Conservation (phyloP, 2,329 filamentous ascomycete genomes). For the Colletotrichum tanaceti region DNA sequence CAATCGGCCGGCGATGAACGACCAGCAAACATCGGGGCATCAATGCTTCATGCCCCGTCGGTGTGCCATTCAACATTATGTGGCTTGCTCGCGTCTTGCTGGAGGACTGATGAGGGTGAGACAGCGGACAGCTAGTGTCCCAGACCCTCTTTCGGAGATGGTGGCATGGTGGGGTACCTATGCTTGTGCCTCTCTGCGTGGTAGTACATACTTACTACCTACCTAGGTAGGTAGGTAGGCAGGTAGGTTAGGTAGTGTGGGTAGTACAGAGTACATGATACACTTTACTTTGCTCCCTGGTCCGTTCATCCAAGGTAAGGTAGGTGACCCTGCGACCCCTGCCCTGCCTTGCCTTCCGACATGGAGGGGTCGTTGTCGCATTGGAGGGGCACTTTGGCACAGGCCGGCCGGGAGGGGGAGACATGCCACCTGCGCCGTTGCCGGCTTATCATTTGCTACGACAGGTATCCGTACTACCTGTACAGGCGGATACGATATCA, state of each 20-base stretch:
- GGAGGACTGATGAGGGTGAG: constrained; percentile 19
- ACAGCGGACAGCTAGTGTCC: constrained; percentile 29
- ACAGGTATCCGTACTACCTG: constrained; percentile 3
- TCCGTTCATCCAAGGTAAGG: constrained; percentile 22
- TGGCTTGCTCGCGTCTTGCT: constrained; percentile 13
- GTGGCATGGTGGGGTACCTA: constrained; percentile 42
- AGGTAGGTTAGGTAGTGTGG: too few relatives aligned
- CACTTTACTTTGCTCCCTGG: constrained; percentile 22
- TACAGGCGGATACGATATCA: constrained; percentile 34
- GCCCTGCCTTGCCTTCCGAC: constrained; percentile 12
- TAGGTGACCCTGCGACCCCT: background rate
- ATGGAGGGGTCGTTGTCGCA: constrained; percentile 35
- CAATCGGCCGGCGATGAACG: background rate
- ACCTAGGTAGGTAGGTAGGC: too few relatives aligned
- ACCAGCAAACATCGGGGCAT: background rate
- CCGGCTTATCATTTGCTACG: constrained; percentile 46
- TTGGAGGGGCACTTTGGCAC: constrained; percentile 33
- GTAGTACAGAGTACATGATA: too few relatives aligned
- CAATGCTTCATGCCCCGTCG: background rate
- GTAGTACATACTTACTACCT: too few relatives aligned
- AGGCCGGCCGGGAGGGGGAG: constrained; percentile 7
- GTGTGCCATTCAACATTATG: background rate
- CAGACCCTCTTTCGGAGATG: constrained; percentile 33
- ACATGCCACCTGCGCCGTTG: constrained; percentile 44
- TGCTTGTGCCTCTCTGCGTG: constrained; percentile 18